Base-by-base conservation (phyloP, 179 eudicot genomes). In the Vitellaria paradoxa region DNA sequence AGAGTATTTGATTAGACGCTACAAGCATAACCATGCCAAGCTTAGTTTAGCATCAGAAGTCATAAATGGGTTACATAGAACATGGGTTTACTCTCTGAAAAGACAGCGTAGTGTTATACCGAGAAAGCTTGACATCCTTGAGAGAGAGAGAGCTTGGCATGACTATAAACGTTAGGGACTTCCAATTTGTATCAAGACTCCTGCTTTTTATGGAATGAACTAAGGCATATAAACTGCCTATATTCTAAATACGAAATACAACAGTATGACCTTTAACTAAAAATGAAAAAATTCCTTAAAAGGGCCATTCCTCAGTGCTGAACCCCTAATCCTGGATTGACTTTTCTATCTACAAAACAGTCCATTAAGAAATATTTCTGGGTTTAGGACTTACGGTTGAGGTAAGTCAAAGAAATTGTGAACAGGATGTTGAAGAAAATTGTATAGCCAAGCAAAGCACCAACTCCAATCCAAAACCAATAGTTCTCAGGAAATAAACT, bases 391-490 rank as follows among this genome's bases (percentile, higher is more conserved):
- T 88, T 89, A 94, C 98, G 97, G 76, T 92, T 93, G 66, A 94
- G 92, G 77, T 84, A 88, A 65, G 97, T 84, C 89, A 94, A 80
- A 87, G 86, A 83, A 67, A 94, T 77, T 18, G 92, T 91, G 82
- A 86, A 89, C 77, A 92, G 93, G 77, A 88, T 72, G 83, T 94
- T 92, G 86, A 94, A 86, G 76, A 92, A 52, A 53, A 91, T 26
- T 53, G 84, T 87, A 70, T 94, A 94, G 60, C 98, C 97, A 57
- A 94, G 81, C 83, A 94, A 85, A 65, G 98, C 97, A 65, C 94
- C 97, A 73, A 86, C 91, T 6, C 98, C 98, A 77, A 94, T 93
- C 98, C 98, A 94, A 73, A 87, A 92, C 97, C 98, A 94, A 84
- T 94, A 90, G 76, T 83, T 79, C 78, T 91, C 84, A 0, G 96